Conservation (phyloP, 768 basidiomycete species). For the Podaxis sp. region DNA sequence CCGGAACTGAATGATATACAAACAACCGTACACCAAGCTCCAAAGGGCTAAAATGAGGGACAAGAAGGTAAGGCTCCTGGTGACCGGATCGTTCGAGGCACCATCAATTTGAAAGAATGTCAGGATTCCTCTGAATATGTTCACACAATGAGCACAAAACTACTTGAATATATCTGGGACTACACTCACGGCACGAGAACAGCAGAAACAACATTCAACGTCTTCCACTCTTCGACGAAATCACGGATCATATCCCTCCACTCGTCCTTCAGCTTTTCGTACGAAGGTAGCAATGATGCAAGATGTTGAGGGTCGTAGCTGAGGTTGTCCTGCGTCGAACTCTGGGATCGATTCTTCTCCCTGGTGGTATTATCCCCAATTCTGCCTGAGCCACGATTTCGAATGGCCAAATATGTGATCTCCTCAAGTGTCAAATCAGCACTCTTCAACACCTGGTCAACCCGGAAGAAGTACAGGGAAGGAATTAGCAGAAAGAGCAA, state of each 20-base stretch:
- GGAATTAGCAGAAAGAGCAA: not conserved
- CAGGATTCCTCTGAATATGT: not conserved
- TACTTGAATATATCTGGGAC: not conserved
- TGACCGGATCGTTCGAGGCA: not conserved
- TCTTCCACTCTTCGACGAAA: not conserved
- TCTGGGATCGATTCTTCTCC: not conserved
- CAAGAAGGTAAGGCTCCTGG: slow-evolving; percentile 1
- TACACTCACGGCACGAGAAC: not conserved
- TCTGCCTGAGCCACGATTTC: not conserved
- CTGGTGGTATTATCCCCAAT: not conserved
- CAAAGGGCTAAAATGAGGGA: not conserved
- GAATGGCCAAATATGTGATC: not conserved
- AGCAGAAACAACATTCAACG: not conserved
- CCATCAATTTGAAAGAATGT: not conserved
- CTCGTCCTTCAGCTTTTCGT: not conserved
- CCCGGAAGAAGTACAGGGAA: not conserved
- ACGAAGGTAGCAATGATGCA: not conserved
- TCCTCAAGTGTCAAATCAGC: not conserved
- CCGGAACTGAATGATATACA: slow-evolving; percentile 7
- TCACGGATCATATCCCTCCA: not conserved
- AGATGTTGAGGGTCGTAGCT: not conserved
- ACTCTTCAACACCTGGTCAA: not conserved
- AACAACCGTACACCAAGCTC: slow-evolving; percentile 8
- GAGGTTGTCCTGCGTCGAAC: not conserved
- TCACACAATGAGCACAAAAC: not conserved